Evolutionary conservation across 345 rosid genomes (phyloP), one percentile per base, ranked within the genome.

Genomic region (Citrus unshiu): DNA sequence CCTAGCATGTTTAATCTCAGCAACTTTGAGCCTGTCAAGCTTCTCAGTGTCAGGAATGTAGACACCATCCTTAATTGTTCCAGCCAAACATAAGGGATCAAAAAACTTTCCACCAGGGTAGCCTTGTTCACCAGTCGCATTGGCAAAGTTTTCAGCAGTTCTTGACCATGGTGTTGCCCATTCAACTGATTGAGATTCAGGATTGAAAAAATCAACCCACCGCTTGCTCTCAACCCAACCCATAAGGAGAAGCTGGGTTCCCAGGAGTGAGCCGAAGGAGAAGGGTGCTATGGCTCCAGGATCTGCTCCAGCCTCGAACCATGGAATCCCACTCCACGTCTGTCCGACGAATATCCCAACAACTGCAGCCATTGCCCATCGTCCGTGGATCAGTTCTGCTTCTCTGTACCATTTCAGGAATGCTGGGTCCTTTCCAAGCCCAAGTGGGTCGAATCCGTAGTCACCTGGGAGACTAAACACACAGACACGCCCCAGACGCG

Each of bases 201-300:
- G 99, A 89, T 90, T 88, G 92, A 95, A 96, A 91, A 96, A 96
- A 65, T 96, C 99, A 1, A 94, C 98, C 99, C 99, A 96, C 9
- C 98, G 61, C 82, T 96, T 96, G 93, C 99, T 92, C 92, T 96
- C 99, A 5, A 96, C 99, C 99, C 99, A 95, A 1, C 98, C 99
- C 99, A 95, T 95, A 12, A 95, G 95, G 46, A 95, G 27, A 77
- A 95, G 87, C 40, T 95, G 98, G n/a, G 98, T 95, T 0, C 99
- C 98, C 6, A 93, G 85, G 12, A 95, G 91, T 2, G 97, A 32
- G 0, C 99, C 99, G 70, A 95, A 95, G 0, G 98, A 93, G 91
- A 95, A 95, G 0, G 98, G 99, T 0, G 98, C 98, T 7, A 95
- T 85, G 0, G 98, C 96, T 0, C 91, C 86, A 0, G 99, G 98